Evolutionary conservation across 75 land plant genomes (phyloP).

Genomic region (Pinus tabuliformis): DNA sequence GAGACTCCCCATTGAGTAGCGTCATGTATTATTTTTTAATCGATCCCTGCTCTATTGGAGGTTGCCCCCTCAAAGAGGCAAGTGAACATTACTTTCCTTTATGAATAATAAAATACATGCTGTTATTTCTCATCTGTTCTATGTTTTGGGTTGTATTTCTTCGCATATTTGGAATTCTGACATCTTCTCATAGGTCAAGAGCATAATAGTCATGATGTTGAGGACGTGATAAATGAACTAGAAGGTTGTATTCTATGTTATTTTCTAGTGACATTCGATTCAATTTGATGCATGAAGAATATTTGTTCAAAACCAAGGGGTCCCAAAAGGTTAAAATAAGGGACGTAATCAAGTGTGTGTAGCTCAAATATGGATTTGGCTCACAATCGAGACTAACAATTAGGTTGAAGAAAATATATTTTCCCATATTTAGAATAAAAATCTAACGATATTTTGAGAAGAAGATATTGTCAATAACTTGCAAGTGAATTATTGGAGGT

Average conservation of each 20-base stretch:
- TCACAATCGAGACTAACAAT: constrained; percentile 47
- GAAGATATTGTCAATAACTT: constrained; percentile 83
- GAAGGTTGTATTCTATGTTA: constrained; percentile 74
- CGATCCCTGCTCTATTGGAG: too few relatives aligned
- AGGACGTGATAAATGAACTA: too few relatives aligned
- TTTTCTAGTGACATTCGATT: constrained; percentile 90
- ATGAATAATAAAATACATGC: too few relatives aligned
- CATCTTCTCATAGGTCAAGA: too few relatives aligned
- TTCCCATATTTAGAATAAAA: constrained; percentile 82
- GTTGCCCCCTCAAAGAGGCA: too few relatives aligned
- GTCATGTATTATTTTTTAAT: too few relatives aligned
- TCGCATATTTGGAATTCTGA: too few relatives aligned
- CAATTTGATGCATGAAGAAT: constrained; percentile 87
- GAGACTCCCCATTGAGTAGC: too few relatives aligned
- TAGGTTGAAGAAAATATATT: constrained; percentile 75
- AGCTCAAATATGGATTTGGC: constrained; percentile 84
- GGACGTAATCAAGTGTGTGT: constrained; percentile 58
- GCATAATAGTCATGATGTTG: too few relatives aligned
- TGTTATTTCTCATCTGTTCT: too few relatives aligned
- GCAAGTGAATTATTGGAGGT: constrained; percentile 70
- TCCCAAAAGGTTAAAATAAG: constrained; percentile 40
- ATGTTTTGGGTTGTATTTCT: too few relatives aligned
- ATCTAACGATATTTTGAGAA: constrained; percentile 61
- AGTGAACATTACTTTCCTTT: too few relatives aligned
- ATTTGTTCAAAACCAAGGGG: constrained; percentile 30